These are phyloP conservation scores for Serendipita sp. DNA, from an alignment of 768 basidiomycete genomes.

Conservation along the genomic window DNA sequence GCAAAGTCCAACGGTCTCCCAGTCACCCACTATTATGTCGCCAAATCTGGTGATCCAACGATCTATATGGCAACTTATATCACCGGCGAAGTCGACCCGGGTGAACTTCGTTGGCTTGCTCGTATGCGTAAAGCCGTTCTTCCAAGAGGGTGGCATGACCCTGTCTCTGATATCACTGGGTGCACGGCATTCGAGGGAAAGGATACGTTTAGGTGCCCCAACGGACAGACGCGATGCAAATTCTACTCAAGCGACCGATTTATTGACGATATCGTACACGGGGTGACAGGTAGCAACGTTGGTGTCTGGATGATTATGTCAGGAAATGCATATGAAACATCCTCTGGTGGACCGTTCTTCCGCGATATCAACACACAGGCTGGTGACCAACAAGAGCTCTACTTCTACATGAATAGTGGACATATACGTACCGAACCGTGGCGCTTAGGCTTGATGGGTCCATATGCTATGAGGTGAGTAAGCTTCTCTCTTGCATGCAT, in stretches of 20 bases:
- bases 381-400: conserved; percentile 31
- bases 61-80: conserved; percentile 32
- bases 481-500: background rate
- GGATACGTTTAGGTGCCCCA: conserved; percentile 29
- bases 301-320: conserved; percentile 32
- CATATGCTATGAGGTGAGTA: conserved; percentile 21
- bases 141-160: conserved; percentile 21
- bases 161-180: conserved; percentile 26
- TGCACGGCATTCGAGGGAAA: conserved; percentile 33
- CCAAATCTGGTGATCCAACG: conserved; percentile 28
- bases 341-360: conserved; percentile 36
- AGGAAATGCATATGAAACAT: conserved; percentile 28
- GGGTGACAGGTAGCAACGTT: conserved; percentile 31
- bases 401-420: conserved; percentile 34
- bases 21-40: conserved; percentile 28
- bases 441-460: conserved; percentile 33
- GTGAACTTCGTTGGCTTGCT: conserved; percentile 35
- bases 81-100: conserved; percentile 32
- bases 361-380: conserved; percentile 36
- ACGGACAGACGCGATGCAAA: conserved; percentile 31
- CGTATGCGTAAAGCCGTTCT: conserved; percentile 27
- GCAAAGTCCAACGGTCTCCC: conserved; percentile 28
- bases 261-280: conserved; percentile 34
- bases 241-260: conserved; percentile 26
- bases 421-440: conserved; percentile 32